Percentiles rank a stretch among this genome's conserved stretches.
phyloP scores from a whole-genome alignment of 2,329 filamentous ascomycete species.

The Colletotrichum filicis region DNA sequence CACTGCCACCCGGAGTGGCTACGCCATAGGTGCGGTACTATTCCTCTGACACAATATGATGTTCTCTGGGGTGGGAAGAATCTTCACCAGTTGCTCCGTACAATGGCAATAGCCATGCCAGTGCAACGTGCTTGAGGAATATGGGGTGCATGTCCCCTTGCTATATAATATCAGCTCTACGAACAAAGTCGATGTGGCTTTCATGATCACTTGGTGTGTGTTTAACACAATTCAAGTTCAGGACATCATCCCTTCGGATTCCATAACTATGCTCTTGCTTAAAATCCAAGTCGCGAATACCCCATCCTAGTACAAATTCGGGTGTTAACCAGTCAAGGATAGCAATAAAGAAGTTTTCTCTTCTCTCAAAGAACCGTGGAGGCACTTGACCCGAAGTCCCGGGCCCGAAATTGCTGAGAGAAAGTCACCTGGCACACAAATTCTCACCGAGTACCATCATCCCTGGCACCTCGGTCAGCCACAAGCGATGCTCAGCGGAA shows the following conservation, averaged over 20 bases:
- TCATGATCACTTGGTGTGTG: neutral
- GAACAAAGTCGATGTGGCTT: neutral
- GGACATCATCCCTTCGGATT: neutral
- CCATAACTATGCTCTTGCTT: neutral
- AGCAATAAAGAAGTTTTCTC: neutral
- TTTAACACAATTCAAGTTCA: neutral
- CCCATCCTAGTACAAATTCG: neutral
- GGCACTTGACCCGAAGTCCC: constrained; percentile 26
- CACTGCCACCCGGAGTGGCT: neutral
- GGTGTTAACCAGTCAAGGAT: neutral
- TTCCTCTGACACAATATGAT: too few relatives aligned
- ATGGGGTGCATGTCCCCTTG: neutral
- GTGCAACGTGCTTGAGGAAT: constrained; percentile 1
- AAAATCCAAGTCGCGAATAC: neutral
- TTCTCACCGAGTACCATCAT: constrained; percentile 1
- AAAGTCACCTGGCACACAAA: constrained; percentile 9
- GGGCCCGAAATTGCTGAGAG: neutral
- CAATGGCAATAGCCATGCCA: neutral
- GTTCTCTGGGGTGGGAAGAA: too few relatives aligned
- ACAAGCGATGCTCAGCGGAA: constrained; percentile 5
- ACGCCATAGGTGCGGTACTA: too few relatives aligned
- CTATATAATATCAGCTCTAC: neutral
- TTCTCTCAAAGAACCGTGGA: neutral
- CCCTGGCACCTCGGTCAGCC: constrained; percentile 23
- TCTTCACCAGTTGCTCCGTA: too few relatives aligned